phyloP scores from a whole-genome alignment of 495 filamentous ascomycete genomes.

The Tuber umbilicatum region DNA sequence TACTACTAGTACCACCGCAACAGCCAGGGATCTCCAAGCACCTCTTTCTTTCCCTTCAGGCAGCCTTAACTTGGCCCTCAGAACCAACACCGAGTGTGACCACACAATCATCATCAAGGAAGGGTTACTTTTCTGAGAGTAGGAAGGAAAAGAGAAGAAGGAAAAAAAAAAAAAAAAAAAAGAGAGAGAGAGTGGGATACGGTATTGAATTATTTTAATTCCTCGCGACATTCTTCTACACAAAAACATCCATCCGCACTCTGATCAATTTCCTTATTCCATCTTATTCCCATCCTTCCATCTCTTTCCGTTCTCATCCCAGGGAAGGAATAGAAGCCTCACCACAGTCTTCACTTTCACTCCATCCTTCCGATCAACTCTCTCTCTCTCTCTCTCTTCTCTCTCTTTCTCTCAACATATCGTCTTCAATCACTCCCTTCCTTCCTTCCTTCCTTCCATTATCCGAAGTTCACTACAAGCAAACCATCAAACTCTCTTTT shows the following conservation, averaged over 20 bases:
- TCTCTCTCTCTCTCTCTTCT: neutral
- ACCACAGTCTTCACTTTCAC: constrained; percentile 7
- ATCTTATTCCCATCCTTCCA: constrained; percentile 33
- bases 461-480: constrained; percentile 20
- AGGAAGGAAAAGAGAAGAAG: constrained; percentile 17
- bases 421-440: constrained; percentile 6
- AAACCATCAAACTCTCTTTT: constrained; percentile 38
- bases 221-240: constrained; percentile 35
- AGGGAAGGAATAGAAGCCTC: constrained; percentile 1
- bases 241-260: constrained; percentile 32
- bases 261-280: constrained; percentile 23
- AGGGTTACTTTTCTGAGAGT: constrained; percentile 18
- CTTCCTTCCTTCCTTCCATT: constrained; percentile 7
- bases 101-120: constrained; percentile 31
- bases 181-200: constrained; percentile 18
- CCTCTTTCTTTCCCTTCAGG: constrained; percentile 5
- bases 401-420: constrained; percentile 5
- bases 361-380: neutral
- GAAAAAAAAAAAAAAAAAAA: constrained; percentile 13
- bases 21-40: neutral
- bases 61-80: constrained; percentile 37
- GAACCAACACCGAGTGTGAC: constrained; percentile 37
- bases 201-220: constrained; percentile 28
- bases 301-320: constrained; percentile 35
- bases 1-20: neutral